A percentile compares a stretch with the other conserved stretches of the same genome.
Conservation (phyloP, 2,329 filamentous ascomycete species). For the Aspergillus japonicus region DNA sequence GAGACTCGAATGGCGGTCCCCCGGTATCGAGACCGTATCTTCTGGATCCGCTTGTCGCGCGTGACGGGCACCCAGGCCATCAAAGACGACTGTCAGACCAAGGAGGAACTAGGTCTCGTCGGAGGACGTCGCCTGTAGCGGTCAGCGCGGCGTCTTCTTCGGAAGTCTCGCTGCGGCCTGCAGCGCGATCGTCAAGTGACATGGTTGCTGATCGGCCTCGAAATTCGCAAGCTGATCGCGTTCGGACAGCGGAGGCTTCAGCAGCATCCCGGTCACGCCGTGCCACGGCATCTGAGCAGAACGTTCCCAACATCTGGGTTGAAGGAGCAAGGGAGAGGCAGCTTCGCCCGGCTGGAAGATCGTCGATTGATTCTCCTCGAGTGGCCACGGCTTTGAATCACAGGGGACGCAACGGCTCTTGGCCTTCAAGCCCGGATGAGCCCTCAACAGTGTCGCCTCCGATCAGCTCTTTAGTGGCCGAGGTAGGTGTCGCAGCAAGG, state of each 20-base stretch:
- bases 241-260: conserved; percentile 25
- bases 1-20: conserved; percentile 24
- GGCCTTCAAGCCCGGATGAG: conserved; percentile 16
- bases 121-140: conserved; percentile 36
- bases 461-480: conserved; percentile 15
- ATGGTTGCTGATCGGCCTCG: conserved; percentile 35
- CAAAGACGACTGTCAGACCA: conserved; percentile 40
- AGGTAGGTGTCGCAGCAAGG: conserved; percentile 18
- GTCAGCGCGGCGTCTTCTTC: conserved; percentile 35
- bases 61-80: conserved; percentile 25
- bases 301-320: conserved; percentile 26
- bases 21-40: conserved; percentile 35
- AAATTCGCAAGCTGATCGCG: conserved; percentile 24
- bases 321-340: conserved; percentile 24
- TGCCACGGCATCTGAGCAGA: conserved; percentile 35
- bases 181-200: conserved; percentile 37
- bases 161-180: conserved; percentile 33
- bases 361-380: conserved; percentile 25
- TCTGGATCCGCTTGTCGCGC: conserved; percentile 29
- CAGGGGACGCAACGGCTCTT: conserved; percentile 3
- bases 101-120: conserved; percentile 26
- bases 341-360: conserved; percentile 24
- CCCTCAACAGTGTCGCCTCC: conserved; percentile 8
- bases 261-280: conserved; percentile 27
- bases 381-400: conserved; percentile 19